Evolutionary conservation across 2,329 filamentous ascomycete species (phyloP).

Genomic region (Parafenestella ontariensis): DNA sequence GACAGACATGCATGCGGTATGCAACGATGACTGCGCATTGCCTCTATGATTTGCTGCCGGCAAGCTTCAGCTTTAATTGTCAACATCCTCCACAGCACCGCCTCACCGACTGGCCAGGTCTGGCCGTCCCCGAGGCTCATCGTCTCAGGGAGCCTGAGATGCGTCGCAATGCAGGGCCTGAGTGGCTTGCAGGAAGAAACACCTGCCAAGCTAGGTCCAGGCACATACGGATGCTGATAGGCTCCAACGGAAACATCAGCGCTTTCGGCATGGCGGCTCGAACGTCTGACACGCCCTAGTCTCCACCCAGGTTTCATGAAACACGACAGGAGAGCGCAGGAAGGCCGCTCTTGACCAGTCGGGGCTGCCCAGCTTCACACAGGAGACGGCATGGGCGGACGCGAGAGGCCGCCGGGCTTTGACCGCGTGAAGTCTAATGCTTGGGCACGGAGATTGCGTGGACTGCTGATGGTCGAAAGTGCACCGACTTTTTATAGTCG

Average conservation of each 20-base stretch:
- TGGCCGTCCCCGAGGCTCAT: constrained; percentile 10
- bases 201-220: constrained; percentile 26
- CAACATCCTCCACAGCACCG: constrained; percentile 20
- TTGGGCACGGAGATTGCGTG: constrained; percentile 36
- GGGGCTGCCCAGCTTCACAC: constrained; percentile 27
- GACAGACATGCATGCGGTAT: constrained; percentile 1
- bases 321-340: constrained; percentile 33
- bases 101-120: constrained; percentile 20
- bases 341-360: constrained; percentile 36
- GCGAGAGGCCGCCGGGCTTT: constrained; percentile 30
- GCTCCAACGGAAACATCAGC: constrained; percentile 12
- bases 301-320: constrained; percentile 44
- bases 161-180: constrained; percentile 30
- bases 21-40: constrained; percentile 5
- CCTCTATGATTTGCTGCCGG: not conserved
- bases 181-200: constrained; percentile 40
- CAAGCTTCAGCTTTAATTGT: constrained; percentile 7
- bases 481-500: constrained; percentile 34
- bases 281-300: constrained; percentile 43
- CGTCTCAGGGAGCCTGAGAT: constrained; percentile 18
- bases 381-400: constrained; percentile 27
- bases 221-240: constrained; percentile 30
- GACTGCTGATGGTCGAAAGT: constrained; percentile 9
- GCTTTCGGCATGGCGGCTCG: constrained; percentile 26
- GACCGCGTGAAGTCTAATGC: constrained; percentile 23